phyloP scores from a whole-genome alignment of 1,139 yeast genomes.

The Diutina scorzettiae region DNA sequence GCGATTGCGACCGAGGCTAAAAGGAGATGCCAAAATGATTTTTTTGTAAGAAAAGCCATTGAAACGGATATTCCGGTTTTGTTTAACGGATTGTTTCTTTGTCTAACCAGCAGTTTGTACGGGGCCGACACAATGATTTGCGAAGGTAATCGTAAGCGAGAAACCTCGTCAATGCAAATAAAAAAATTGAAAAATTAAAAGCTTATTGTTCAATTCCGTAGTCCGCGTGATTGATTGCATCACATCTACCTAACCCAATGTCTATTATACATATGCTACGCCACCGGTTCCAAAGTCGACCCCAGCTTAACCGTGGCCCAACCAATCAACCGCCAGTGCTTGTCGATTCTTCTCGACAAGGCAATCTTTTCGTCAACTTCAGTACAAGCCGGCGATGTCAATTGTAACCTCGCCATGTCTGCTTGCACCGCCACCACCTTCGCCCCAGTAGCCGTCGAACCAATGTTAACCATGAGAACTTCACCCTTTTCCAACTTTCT shows the following conservation, averaged over 20 bases:
- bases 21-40: too few relatives aligned
- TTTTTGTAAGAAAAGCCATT: too few relatives aligned
- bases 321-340: constrained; percentile 99
- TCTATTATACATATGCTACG: constrained; percentile 12
- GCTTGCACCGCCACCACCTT: constrained; percentile 97
- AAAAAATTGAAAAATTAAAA: too few relatives aligned
- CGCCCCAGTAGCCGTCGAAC: constrained; percentile 99
- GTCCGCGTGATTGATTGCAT: too few relatives aligned
- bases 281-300: constrained; percentile 65
- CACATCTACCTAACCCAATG: not conserved
- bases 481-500: constrained; percentile 90
- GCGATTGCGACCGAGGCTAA: too few relatives aligned
- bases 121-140: too few relatives aligned
- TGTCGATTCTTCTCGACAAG: constrained; percentile 95
- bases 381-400: constrained; percentile 98
- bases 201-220: too few relatives aligned
- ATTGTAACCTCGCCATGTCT: constrained; percentile 96
- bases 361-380: constrained; percentile 98
- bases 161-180: too few relatives aligned
- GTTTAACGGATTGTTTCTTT: too few relatives aligned
- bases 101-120: too few relatives aligned
- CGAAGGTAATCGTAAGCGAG: too few relatives aligned
- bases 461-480: constrained; percentile 97
- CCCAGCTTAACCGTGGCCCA: constrained; percentile 99
- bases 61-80: too few relatives aligned